Percentiles rank a stretch among this genome's conserved stretches.
Evolutionary conservation across 345 rosid genomes (phyloP).

Genomic region (Aegle marmelos): DNA sequence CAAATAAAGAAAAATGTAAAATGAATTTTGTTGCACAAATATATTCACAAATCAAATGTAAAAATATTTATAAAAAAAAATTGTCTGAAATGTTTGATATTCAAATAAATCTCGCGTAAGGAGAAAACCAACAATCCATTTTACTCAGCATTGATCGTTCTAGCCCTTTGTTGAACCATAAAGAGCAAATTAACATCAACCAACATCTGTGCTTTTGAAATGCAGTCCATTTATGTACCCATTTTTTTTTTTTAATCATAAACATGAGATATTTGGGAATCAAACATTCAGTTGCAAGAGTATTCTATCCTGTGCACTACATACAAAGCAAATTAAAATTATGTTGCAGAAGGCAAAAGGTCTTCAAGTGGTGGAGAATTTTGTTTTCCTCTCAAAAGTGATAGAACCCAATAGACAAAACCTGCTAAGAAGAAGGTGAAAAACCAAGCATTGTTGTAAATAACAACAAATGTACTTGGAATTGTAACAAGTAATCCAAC

Average conservation of each 20-base stretch:
- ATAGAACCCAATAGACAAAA: conserved; percentile 53
- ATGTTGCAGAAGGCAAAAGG: conserved; percentile 35
- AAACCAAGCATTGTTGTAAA: conserved; percentile 91
- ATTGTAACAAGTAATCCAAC: conserved; percentile 46
- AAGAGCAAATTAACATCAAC: too few species aligned
- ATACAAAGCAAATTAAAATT: not conserved
- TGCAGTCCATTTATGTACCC: not conserved
- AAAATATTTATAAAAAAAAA: too few species aligned
- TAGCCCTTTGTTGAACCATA: too few species aligned
- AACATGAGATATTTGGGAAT: not conserved
- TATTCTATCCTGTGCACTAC: not conserved
- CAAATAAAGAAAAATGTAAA: too few species aligned
- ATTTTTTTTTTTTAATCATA: not conserved
- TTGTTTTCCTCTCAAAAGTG: conserved; percentile 33
- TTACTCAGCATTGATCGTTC: too few species aligned
- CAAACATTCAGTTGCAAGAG: not conserved
- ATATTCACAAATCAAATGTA: too few species aligned
- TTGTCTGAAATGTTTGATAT: too few species aligned
- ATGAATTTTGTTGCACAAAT: too few species aligned
- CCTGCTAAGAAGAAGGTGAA: conserved; percentile 73
- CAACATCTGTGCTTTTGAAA: too few species aligned
- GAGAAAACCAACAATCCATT: too few species aligned
- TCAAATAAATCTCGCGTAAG: too few species aligned
- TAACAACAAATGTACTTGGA: conserved; percentile 36
- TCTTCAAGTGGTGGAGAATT: conserved; percentile 27